Evolutionary conservation across 75 land plant species (phyloP), one percentile per base, ranked within the genome.

Genomic region (Azolla pinnata): DNA sequence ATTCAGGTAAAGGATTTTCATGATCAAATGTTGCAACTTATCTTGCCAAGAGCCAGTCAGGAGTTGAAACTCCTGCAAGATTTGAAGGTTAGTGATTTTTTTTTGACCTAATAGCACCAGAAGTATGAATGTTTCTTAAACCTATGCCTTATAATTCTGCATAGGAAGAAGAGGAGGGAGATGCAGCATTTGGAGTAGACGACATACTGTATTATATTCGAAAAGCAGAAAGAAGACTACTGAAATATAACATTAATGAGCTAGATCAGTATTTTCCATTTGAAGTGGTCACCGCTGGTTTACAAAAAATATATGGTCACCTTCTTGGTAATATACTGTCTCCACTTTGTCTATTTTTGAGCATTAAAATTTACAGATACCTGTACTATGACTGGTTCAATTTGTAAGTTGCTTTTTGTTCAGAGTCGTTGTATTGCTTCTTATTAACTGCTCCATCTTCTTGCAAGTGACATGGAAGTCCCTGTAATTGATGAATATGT

Each of bases 161-260:
- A 31, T 78, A 93, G 98, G 74, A 29, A 46, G 79, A 76, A 52
- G 90, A 85, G 63, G 98, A 88, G 61, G 98, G 98, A 25, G 83
- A 85, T 25, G 54, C 61, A 69, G 68, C 67, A 0, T 83, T 93
- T 77, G 87, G 90, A 26, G 54, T 83, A 64, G 82, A 80, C 59
- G 98, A 93, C 69, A 8, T 93, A 47, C 60, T 67, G 38, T 93
- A 88, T 54, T 93, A 93, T 65, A 70, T 88, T 49, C 78, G 64
- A 45, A 85, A 76, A 67, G 75, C 66, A 31, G 80, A 88, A 70
- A 89, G 85, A 40, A 59, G 68, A 33, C 40, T 76, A 33, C 32
- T 85, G 62, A 67, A 85, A 49, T 52, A 81, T 16, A 82, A 83
- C 56, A 71, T 72, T 67, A 77, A 75, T 45, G 70, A 54, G 30